These are phyloP conservation scores for Microbotryum scabiosae DNA, from an alignment of 1,284 basidiomycete genomes.

Conservation along the genomic window DNA sequence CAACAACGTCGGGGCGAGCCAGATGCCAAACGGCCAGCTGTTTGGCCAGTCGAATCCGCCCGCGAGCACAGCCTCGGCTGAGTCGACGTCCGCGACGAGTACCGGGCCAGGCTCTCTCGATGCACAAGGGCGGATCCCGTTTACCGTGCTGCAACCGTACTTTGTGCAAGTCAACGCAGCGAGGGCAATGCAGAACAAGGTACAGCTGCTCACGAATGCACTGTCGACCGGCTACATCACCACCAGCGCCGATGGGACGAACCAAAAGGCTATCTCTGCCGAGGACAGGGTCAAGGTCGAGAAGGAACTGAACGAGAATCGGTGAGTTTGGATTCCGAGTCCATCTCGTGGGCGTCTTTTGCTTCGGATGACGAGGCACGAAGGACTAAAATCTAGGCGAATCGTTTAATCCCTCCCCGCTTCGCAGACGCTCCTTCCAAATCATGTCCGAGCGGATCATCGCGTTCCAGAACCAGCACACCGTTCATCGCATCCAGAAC, in stretches of 20 bases:
- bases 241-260: neutral
- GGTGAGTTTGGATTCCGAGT: neutral
- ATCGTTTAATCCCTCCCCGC: neutral
- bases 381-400: neutral
- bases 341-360: neutral
- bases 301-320: conserved; percentile 16
- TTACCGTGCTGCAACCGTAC: conserved; percentile 15
- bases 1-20: conserved; percentile 4
- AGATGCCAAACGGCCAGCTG: neutral
- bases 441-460: neutral
- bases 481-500: conserved; percentile 6
- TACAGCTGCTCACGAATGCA: conserved; percentile 5
- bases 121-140: conserved; percentile 12
- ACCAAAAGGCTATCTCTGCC: conserved; percentile 8
- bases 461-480: conserved; percentile 18
- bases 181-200: conserved; percentile 6
- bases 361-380: neutral
- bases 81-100: neutral
- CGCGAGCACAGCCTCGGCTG: neutral
- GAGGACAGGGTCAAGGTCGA: conserved; percentile 14
- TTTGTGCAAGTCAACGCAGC: conserved; percentile 7
- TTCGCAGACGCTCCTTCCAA: conserved; percentile 2
- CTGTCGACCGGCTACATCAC: conserved; percentile 12
- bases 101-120: too few species aligned
- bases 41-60: neutral